Base-by-base conservation (phyloP, 352 stramenopile genomes). In the Globisporangium viniferum region DNA sequence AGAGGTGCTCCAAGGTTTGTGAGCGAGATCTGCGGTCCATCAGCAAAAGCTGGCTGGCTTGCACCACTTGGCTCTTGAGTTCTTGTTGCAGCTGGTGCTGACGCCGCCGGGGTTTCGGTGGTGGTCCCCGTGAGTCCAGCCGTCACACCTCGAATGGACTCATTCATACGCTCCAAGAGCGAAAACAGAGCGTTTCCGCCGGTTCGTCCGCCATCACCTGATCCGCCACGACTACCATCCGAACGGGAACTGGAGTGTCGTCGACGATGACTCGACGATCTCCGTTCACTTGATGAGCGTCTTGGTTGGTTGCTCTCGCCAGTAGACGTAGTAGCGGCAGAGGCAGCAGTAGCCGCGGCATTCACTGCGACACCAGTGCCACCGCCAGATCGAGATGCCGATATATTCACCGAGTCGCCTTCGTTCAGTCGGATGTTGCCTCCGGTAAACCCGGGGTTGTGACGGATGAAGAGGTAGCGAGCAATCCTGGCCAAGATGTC, bases 391-490 rank as follows among this genome's bases (percentile, higher is more conserved):
- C 18, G 14, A 14, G 51, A 35, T 4, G 66, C 29, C 15, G 64
- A 48, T 20, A 65, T 22, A 12, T 22, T 59, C 46, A 61, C 55
- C 1, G 64, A 44, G 10, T 63, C 64, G 0, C 64, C 55, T 18
- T 69, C 64, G 41, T 31, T 49, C 56, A 68, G 1, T n/a, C 56
- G 67, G 15, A 57, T 18, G 20, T 18, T 44, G 36, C 33, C 66
- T 22, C 51, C 61, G 4, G 67, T 56, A 29, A 59, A 59, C 7
- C 41, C 61, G 29, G 67, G 62, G 36, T 60, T 72, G 56, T 86
- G 78, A 2, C 78, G 80, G 41, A 86, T 74, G 64, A 88, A 86
- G 5, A 81, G 67, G 51, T 85, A 78, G 5, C 80, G 80, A 27
- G 72, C 78, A 58, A 86, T 80, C 18, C 78, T 73, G 18, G 81